Evolutionary conservation across 805 yeast species (phyloP).

Genomic region (Ascoidea tarda): DNA sequence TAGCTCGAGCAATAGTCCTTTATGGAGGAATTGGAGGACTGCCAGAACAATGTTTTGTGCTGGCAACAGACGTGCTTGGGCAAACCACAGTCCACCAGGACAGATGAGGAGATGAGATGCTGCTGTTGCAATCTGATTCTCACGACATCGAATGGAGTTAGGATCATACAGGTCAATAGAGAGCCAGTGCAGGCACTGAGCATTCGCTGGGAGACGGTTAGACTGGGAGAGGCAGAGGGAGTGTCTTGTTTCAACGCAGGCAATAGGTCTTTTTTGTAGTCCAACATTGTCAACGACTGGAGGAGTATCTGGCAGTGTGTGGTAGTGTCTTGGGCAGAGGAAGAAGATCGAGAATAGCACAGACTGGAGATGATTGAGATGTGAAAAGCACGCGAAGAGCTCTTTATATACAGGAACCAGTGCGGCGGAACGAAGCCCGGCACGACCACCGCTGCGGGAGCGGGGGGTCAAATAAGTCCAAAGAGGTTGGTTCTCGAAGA

Average conservation of each 20-base stretch:
- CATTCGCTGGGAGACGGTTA: conserved; percentile 37
- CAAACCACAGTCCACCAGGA: conserved; percentile 18
- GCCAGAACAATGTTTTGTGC: conserved; percentile 13
- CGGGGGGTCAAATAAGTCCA: no score
- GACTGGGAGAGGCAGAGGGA: background rate
- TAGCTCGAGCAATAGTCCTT: conserved; percentile 5
- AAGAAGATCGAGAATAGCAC: no score
- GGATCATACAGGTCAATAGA: conserved; percentile 51
- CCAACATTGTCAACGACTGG: conserved; percentile 9
- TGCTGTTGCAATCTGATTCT: conserved; percentile 70
- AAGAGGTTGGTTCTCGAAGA: no score
- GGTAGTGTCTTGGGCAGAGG: no score
- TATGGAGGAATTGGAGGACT: conserved; percentile 3
- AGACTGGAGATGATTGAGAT: no score
- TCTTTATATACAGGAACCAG: no score
- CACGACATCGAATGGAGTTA: conserved; percentile 75
- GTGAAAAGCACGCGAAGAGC: no score
- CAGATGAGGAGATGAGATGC: conserved; percentile 28
- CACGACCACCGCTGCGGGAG: no score
- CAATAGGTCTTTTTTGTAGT: background rate
- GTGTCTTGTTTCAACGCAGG: background rate
- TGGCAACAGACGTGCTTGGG: conserved; percentile 12
- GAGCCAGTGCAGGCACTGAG: conserved; percentile 70
- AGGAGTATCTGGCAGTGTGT: no score
- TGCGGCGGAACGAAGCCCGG: no score